These are phyloP conservation scores for Naematelia encephala DNA, from an alignment of 768 basidiomycete genomes.

Conservation along the genomic window DNA sequence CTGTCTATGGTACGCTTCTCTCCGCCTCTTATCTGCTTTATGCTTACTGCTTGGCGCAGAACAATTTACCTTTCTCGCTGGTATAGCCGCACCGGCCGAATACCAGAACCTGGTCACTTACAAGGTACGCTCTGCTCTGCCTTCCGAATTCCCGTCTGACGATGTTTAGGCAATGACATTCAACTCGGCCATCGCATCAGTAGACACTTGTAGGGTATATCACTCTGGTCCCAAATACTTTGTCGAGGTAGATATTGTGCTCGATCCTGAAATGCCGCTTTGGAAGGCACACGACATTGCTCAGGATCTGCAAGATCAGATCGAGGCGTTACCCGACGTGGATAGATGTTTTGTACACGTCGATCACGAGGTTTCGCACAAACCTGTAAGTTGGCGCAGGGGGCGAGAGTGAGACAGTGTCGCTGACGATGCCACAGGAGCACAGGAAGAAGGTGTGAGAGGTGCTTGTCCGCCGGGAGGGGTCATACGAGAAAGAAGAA, in stretches of 20 bases:
- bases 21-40: not conserved
- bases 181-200: constrained; percentile 73
- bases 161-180: constrained; percentile 68
- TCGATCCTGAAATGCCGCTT: constrained; percentile 80
- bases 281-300: constrained; percentile 58
- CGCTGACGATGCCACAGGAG: constrained; percentile 20
- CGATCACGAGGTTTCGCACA: constrained; percentile 87
- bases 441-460: constrained; percentile 33
- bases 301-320: constrained; percentile 57
- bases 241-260: constrained; percentile 85
- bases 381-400: constrained; percentile 54
- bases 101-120: constrained; percentile 85
- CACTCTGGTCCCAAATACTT: constrained; percentile 69
- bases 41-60: constrained; percentile 31
- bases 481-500: not conserved
- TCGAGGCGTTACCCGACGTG: constrained; percentile 83
- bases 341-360: constrained; percentile 93
- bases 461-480: not conserved
- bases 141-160: not conserved
- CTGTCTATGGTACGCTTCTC: constrained; percentile 58
- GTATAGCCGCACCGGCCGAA: constrained; percentile 85
- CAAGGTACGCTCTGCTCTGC: constrained; percentile 55
- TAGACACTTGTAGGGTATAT: constrained; percentile 91
- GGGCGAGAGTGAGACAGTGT: not conserved
- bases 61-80: constrained; percentile 83